phyloP scores from a whole-genome alignment of 768 basidiomycete genomes.

The Amanita molliuscula region DNA sequence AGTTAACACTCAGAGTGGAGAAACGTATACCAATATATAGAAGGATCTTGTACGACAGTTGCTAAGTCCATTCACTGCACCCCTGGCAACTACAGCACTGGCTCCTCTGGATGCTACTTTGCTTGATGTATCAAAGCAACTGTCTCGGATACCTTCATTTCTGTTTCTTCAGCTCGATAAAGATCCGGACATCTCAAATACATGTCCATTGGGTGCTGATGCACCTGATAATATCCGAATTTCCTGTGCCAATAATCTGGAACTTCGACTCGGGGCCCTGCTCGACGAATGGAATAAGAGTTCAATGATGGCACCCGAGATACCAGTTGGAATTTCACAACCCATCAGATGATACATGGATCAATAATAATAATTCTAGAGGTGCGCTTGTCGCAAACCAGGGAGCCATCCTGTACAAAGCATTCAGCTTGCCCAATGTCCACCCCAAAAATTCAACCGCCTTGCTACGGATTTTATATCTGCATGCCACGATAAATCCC shows the following conservation, averaged over 20 bases:
- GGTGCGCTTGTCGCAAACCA: neutral
- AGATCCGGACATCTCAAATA: constrained; percentile 32
- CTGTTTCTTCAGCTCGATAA: constrained; percentile 41
- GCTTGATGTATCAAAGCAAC: constrained; percentile 40
- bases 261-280: constrained; percentile 39
- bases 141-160: constrained; percentile 41
- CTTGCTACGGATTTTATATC: constrained; percentile 58
- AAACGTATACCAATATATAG: constrained; percentile 7
- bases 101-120: constrained; percentile 36
- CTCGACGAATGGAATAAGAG: constrained; percentile 17
- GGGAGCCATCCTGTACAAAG: constrained; percentile 36
- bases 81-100: constrained; percentile 31
- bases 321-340: constrained; percentile 18
- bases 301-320: constrained; percentile 23
- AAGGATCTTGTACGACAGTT: constrained; percentile 65
- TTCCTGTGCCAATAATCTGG: constrained; percentile 39
- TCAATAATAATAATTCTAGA: neutral
- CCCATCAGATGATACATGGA: neutral
- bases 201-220: constrained; percentile 41
- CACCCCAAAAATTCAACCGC: constrained; percentile 55
- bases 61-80: constrained; percentile 38
- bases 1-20: constrained; percentile 13
- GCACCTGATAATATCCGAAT: constrained; percentile 39
- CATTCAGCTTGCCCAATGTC: constrained; percentile 31
- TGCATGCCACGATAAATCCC: constrained; percentile 65